phyloP scores from a whole-genome alignment of 371 early-diverging fungal species.

The Polyrhizophydium stewartii region DNA sequence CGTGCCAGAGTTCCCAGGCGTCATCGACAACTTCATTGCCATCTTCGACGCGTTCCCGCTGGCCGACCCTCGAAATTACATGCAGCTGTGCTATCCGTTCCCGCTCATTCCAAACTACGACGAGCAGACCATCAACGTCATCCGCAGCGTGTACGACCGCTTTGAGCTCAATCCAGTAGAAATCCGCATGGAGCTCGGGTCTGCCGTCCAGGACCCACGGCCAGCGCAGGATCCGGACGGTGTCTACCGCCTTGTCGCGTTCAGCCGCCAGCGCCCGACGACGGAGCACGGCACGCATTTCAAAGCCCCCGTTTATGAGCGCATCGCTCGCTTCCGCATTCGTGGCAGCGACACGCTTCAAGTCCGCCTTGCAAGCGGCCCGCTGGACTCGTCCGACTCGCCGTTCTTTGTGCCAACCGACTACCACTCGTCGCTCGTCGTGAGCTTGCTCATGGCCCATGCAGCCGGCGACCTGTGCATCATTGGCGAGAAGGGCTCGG shows the following conservation, averaged over 20 bases:
- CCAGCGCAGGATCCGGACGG: too few species aligned
- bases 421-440: conserved; percentile 58
- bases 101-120: conserved; percentile 57
- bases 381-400: conserved; percentile 44
- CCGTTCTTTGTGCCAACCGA: conserved; percentile 69
- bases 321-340: not conserved
- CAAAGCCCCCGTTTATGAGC: not conserved
- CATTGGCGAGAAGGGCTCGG: conserved; percentile 73
- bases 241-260: too few species aligned
- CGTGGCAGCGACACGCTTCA: not conserved
- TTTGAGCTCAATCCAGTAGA: conserved; percentile 52
- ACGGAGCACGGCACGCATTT: too few species aligned
- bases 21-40: conserved; percentile 51
- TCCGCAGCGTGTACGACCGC: conserved; percentile 66
- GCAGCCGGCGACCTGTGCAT: conserved; percentile 67
- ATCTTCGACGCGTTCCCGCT: conserved; percentile 49
- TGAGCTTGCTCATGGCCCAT: conserved; percentile 66
- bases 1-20: conserved; percentile 70
- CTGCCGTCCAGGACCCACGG: too few species aligned
- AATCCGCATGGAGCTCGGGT: too few species aligned
- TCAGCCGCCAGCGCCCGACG: too few species aligned
- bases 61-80: conserved; percentile 50
- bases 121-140: conserved; percentile 54
- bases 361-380: not conserved
- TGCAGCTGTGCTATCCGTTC: conserved; percentile 68